A percentile compares a stretch with the other conserved stretches of the same genome.
These are phyloP conservation scores for Colletotrichum scovillei DNA, from an alignment of 2,329 filamentous ascomycete species.

Conservation along the genomic window DNA sequence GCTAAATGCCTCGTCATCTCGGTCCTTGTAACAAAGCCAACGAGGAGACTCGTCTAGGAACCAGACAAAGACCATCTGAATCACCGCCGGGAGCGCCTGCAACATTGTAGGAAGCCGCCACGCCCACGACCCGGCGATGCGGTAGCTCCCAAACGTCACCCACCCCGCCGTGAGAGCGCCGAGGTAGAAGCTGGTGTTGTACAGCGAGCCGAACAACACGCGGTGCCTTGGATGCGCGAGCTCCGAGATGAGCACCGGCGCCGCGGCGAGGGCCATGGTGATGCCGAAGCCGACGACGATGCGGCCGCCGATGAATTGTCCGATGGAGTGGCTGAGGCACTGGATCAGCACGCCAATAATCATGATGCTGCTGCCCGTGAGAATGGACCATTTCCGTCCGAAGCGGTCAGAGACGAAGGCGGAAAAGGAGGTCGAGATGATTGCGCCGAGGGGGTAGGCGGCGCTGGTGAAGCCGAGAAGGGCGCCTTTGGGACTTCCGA, in stretches of 20 bases:
- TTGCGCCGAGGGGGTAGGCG: slow-evolving; percentile 51
- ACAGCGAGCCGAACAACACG: not conserved
- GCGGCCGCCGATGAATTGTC: slow-evolving; percentile 44
- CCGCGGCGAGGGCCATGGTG: slow-evolving; percentile 43
- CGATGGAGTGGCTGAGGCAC: slow-evolving; percentile 39
- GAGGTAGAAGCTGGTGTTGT: slow-evolving; percentile 42
- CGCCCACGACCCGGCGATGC: not conserved
- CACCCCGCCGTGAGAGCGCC: slow-evolving; percentile 50
- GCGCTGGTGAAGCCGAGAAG: slow-evolving; percentile 51
- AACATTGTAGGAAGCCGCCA: slow-evolving; percentile 9
- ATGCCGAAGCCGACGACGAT: slow-evolving; percentile 47
- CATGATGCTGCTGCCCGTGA: slow-evolving; percentile 46
- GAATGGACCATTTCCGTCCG: slow-evolving; percentile 52
- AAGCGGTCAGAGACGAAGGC: slow-evolving; percentile 50
- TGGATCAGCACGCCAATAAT: slow-evolving; percentile 48
- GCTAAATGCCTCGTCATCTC: slow-evolving; percentile 43
- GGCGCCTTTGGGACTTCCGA: slow-evolving; percentile 32
- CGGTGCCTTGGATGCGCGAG: slow-evolving; percentile 36
- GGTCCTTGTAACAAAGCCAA: slow-evolving; percentile 45
- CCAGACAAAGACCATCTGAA: slow-evolving; percentile 11
- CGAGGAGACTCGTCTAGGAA: slow-evolving; percentile 45
- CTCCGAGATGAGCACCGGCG: slow-evolving; percentile 47
- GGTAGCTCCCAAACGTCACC: slow-evolving; percentile 47
- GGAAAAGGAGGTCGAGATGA: slow-evolving; percentile 48
- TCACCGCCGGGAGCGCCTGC: slow-evolving; percentile 7